These are phyloP conservation scores for Colletotrichum sp. DNA, from an alignment of 2,329 filamentous ascomycete genomes.

Conservation along the genomic window DNA sequence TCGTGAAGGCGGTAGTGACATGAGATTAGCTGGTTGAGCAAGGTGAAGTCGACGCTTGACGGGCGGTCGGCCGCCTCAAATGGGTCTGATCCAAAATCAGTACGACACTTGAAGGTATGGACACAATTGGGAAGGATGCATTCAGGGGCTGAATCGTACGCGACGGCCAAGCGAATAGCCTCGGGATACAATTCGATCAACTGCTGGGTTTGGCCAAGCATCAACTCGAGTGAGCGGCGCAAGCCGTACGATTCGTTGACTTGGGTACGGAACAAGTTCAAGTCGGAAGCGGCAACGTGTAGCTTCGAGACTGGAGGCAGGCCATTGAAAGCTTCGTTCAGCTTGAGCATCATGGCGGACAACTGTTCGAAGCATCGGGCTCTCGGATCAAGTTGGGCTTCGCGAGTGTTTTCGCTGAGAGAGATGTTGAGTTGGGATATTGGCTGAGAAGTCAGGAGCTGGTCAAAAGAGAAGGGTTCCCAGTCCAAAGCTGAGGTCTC, in stretches of 20 bases:
- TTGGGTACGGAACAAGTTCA: conserved; percentile 26
- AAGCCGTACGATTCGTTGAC: conserved; percentile 28
- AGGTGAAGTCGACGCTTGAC: conserved; percentile 33
- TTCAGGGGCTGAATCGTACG: not conserved
- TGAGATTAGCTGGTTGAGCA: conserved; percentile 40
- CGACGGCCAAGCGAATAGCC: conserved; percentile 25
- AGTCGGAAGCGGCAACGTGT: conserved; percentile 25
- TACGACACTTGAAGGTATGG: conserved; percentile 26
- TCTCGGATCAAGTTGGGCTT: not conserved
- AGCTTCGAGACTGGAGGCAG: not conserved
- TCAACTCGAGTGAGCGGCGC: conserved; percentile 34
- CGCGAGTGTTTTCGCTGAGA: not conserved
- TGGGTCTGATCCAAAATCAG: not conserved
- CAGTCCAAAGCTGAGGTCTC: not conserved
- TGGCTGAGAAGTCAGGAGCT: not conserved
- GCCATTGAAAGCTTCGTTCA: not conserved
- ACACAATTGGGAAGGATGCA: conserved; percentile 39
- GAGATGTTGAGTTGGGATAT: not conserved
- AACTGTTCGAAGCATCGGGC: not conserved
- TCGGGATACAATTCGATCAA: conserved; percentile 40
- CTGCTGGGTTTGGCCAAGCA: conserved; percentile 38
- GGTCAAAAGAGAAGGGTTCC: conserved; percentile 5
- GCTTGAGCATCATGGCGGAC: not conserved
- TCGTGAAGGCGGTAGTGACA: conserved; percentile 43
- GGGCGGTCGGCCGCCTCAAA: conserved; percentile 17